phyloP scores from a whole-genome alignment of 148 eudicot genomes.

The Amaranthus palmeri region DNA sequence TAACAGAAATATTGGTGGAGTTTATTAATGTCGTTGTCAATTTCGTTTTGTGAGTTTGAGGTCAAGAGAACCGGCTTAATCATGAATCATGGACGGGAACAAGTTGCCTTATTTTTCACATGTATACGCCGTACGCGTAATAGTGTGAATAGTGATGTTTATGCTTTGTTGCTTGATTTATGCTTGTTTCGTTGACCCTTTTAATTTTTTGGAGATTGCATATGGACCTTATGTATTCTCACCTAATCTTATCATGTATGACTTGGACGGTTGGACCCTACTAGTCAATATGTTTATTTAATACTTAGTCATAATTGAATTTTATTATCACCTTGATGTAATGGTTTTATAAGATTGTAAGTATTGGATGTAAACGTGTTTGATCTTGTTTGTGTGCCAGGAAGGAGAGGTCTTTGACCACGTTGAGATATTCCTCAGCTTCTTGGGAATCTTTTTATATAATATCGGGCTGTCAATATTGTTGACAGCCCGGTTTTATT shows the following conservation, averaged over 20 bases:
- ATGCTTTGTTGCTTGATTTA: not conserved
- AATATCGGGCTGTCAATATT: constrained; percentile 46
- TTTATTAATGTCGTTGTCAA: constrained; percentile 10
- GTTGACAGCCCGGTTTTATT: constrained; percentile 45
- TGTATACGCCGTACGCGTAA: constrained; percentile 21
- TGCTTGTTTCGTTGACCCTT: constrained; percentile 15
- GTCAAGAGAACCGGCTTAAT: constrained; percentile 7
- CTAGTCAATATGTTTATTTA: constrained; percentile 1
- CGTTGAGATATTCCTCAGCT: constrained; percentile 8
- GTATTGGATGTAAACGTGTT: constrained; percentile 19
- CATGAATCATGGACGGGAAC: not conserved
- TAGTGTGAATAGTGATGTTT: constrained; percentile 14
- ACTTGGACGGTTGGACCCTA: constrained; percentile 9
- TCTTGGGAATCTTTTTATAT: constrained; percentile 10
- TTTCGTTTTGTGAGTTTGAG: constrained; percentile 11
- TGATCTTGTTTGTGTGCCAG: constrained; percentile 22
- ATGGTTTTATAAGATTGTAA: not conserved
- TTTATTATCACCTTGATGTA: not conserved
- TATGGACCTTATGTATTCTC: constrained; percentile 6
- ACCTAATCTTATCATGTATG: constrained; percentile 10
- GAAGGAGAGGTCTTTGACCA: constrained; percentile 24
- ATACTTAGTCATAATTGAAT: not conserved
- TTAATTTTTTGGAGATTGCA: constrained; percentile 3
- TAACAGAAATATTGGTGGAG: not conserved
- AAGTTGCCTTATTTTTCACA: constrained; percentile 11